A percentile compares a stretch with the other conserved stretches of the same genome.
Evolutionary conservation across 2,329 filamentous ascomycete species (phyloP).

Genomic region (Tolypocladium guangdongense): DNA sequence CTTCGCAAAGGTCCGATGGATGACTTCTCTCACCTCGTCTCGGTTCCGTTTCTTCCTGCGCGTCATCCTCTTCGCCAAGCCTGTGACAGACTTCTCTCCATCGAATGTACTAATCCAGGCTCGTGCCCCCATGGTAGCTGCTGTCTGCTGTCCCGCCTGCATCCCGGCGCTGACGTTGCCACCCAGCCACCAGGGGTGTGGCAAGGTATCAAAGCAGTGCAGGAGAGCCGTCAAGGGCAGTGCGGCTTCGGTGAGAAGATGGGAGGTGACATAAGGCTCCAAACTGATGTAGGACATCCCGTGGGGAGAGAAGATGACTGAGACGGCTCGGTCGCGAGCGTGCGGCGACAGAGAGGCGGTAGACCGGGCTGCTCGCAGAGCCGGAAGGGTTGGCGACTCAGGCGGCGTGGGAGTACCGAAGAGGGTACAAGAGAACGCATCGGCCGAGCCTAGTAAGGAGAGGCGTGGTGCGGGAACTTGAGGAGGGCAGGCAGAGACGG

Average conservation of each 20-base stretch:
- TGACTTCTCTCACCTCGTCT: conserved; percentile 31
- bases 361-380: conserved; percentile 24
- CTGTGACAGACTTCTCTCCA: conserved; percentile 40
- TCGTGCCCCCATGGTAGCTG: conserved; percentile 38
- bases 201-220: conserved; percentile 50
- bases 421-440: conserved; percentile 4
- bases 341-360: conserved; percentile 20
- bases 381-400: conserved; percentile 21
- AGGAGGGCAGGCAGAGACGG: conserved; percentile 1
- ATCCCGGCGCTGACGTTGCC: conserved; percentile 46
- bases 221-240: conserved; percentile 53
- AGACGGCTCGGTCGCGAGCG: conserved; percentile 36
- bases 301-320: conserved; percentile 54
- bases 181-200: conserved; percentile 51
- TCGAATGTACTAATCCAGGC: conserved; percentile 54
- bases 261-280: conserved; percentile 41
- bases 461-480: conserved; percentile 2
- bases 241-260: conserved; percentile 44
- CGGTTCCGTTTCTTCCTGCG: conserved; percentile 31
- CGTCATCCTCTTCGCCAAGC: conserved; percentile 38
- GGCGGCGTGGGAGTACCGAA: conserved; percentile 24
- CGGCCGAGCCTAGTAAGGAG: conserved; percentile 1
- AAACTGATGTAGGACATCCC: conserved; percentile 45
- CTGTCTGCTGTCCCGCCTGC: conserved; percentile 46
- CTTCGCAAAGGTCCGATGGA: conserved; percentile 7